These are phyloP conservation scores for Cymbopogon flexuosus DNA, from an alignment of 202 grass and related monocot genomes.

Conservation along the genomic window DNA sequence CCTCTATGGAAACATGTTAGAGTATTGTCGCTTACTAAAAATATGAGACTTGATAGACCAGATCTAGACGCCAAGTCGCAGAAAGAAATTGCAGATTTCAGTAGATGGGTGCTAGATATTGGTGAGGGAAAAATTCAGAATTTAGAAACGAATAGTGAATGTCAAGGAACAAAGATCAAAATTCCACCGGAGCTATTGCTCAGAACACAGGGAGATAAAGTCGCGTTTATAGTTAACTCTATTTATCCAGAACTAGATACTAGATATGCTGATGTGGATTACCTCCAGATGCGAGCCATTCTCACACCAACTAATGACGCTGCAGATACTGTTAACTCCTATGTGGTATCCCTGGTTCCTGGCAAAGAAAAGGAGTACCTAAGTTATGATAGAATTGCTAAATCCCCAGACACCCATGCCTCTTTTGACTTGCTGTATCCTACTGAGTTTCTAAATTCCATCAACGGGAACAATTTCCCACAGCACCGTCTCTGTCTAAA, in stretches of 20 bases:
- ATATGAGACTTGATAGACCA: too few relatives aligned
- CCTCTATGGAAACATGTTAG: too few relatives aligned
- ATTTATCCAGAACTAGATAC: too few relatives aligned
- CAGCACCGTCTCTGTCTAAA: not conserved
- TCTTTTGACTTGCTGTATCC: not conserved
- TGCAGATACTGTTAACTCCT: not conserved
- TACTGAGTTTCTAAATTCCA: not conserved
- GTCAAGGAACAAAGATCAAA: not conserved
- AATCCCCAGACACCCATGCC: not conserved
- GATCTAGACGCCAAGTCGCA: too few relatives aligned
- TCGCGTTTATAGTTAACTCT: not conserved
- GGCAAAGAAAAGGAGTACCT: not conserved
- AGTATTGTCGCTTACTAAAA: too few relatives aligned
- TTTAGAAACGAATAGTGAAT: not conserved
- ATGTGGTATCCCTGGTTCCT: not conserved
- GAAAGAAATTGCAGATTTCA: too few relatives aligned
- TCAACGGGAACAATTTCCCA: too few relatives aligned
- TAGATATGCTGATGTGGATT: fast-evolving
- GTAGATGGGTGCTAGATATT: too few relatives aligned
- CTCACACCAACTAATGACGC: not conserved
- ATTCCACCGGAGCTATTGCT: not conserved
- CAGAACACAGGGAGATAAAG: not conserved
- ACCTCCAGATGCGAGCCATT: not conserved
- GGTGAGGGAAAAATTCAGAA: not conserved
- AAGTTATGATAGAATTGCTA: not conserved